Percentiles rank a stretch among this genome's conserved stretches.
phyloP scores from a whole-genome alignment of 768 basidiomycete species.

The Tephrocybe sp. region DNA sequence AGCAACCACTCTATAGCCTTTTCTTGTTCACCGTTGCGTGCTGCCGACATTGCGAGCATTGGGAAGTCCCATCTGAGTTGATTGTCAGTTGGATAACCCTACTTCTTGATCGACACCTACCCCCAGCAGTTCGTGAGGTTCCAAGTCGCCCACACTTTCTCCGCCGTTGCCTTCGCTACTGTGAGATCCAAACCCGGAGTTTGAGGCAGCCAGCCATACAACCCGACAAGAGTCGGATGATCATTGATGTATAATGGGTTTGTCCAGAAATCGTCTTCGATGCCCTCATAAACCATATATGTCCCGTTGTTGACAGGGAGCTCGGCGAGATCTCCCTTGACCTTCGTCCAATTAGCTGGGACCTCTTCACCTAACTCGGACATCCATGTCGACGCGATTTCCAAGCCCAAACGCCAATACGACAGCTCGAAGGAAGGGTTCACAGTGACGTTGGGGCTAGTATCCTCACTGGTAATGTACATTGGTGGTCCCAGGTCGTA shows the following conservation, averaged over 20 bases:
- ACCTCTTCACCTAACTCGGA: slow-evolving; percentile 35
- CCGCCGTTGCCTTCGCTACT: slow-evolving; percentile 46
- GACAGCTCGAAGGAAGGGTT: slow-evolving; percentile 60
- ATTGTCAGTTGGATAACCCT: background rate
- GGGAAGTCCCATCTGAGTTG: slow-evolving; percentile 53
- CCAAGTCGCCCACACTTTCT: slow-evolving; percentile 54
- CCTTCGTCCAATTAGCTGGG: slow-evolving; percentile 40
- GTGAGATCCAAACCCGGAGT: slow-evolving; percentile 43
- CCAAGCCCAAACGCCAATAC: slow-evolving; percentile 54
- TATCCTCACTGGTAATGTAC: slow-evolving; percentile 56
- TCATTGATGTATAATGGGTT: slow-evolving; percentile 50
- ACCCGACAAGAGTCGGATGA: slow-evolving; percentile 54
- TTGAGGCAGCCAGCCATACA: slow-evolving; percentile 56
- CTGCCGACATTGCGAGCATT: slow-evolving; percentile 62
- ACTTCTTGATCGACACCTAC: slow-evolving; percentile 24
- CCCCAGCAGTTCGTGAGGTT: slow-evolving; percentile 54
- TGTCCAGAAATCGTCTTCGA: slow-evolving; percentile 49
- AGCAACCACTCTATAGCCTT: slow-evolving; percentile 55
- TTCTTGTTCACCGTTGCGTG: slow-evolving; percentile 45
- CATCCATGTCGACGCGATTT: slow-evolving; percentile 49
- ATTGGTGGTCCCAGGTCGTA: slow-evolving; percentile 62
- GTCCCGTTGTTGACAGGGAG: slow-evolving; percentile 48
- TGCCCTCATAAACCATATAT: slow-evolving; percentile 56
- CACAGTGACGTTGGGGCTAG: slow-evolving; percentile 47
- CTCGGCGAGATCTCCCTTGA: slow-evolving; percentile 44